phyloP scores from a whole-genome alignment of 257 asterid species.

The Echites panduratus region DNA sequence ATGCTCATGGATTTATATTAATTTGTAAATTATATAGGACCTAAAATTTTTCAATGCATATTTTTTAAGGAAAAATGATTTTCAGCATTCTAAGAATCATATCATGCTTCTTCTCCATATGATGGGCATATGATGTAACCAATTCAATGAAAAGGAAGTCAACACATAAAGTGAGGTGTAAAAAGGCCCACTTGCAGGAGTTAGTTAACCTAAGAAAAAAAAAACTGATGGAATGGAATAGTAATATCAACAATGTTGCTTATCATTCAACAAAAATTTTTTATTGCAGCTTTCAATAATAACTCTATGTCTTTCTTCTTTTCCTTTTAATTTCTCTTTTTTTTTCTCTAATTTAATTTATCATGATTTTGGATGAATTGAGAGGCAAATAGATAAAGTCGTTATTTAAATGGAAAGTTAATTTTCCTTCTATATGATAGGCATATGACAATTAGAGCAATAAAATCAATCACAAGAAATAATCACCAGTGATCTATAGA shows the following conservation, averaged over 20 bases:
- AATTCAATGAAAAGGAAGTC: constrained; percentile 53
- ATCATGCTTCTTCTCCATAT: constrained; percentile 70
- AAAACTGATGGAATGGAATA: background rate
- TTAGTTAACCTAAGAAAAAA: background rate
- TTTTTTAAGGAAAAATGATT: too few relatives aligned
- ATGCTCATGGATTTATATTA: too few relatives aligned
- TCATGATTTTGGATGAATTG: background rate
- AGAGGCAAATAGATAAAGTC: background rate
- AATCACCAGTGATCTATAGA: background rate
- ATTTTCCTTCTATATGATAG: background rate
- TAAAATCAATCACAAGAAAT: background rate
- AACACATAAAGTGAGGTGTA: constrained; percentile 16
- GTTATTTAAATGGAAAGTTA: background rate
- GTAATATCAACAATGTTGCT: background rate
- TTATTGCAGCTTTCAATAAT: background rate
- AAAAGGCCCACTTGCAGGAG: background rate
- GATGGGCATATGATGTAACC: constrained; percentile 63
- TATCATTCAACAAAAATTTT: background rate
- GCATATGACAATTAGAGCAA: background rate
- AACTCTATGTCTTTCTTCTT: background rate
- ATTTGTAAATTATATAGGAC: too few relatives aligned
- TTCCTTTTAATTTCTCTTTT: too few relatives aligned
- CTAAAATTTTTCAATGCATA: too few relatives aligned
- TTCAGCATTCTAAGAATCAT: too few relatives aligned
- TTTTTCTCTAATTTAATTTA: background rate